A percentile compares a stretch with the other conserved stretches of the same genome.
Evolutionary conservation across 202 grass and related monocot genomes (phyloP).

Genomic region (Saccharum hybrid): DNA sequence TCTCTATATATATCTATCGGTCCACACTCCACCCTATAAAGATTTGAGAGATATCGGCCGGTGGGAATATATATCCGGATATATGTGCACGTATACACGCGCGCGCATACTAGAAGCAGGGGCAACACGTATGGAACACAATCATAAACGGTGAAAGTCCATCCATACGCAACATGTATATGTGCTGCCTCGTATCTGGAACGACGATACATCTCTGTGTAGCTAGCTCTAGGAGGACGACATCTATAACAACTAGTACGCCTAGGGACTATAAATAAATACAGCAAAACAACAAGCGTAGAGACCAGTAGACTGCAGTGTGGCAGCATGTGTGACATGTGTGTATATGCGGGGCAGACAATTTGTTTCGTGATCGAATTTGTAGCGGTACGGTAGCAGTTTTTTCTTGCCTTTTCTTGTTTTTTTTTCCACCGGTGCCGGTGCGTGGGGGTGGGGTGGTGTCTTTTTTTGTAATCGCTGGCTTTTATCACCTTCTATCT

Average conservation of each 20-base stretch:
- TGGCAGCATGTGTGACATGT: neutral
- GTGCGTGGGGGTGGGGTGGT: too few species aligned
- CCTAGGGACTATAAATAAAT: too few species aligned
- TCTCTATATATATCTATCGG: neutral
- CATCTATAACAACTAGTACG: too few species aligned
- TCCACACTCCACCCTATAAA: neutral
- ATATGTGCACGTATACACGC: too few species aligned
- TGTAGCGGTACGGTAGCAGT: too few species aligned
- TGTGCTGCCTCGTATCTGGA: slow-evolving; percentile 21
- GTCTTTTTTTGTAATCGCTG: too few species aligned
- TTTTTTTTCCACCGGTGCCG: too few species aligned
- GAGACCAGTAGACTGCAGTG: neutral
- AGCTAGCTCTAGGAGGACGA: neutral
- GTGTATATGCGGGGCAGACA: neutral
- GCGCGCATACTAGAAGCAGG: neutral
- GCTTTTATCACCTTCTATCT: too few species aligned
- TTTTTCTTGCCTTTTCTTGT: too few species aligned
- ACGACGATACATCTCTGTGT: neutral
- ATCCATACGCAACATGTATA: neutral
- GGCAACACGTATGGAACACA: neutral
- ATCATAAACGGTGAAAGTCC: neutral
- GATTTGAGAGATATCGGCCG: neutral
- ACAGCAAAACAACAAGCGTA: neutral
- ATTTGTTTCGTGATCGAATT: neutral
- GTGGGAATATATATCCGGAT: neutral